Percentiles rank a stretch among this genome's conserved stretches.
Evolutionary conservation across 164 flowering plant species (phyloP).

Genomic region (Echeveria elegans): DNA sequence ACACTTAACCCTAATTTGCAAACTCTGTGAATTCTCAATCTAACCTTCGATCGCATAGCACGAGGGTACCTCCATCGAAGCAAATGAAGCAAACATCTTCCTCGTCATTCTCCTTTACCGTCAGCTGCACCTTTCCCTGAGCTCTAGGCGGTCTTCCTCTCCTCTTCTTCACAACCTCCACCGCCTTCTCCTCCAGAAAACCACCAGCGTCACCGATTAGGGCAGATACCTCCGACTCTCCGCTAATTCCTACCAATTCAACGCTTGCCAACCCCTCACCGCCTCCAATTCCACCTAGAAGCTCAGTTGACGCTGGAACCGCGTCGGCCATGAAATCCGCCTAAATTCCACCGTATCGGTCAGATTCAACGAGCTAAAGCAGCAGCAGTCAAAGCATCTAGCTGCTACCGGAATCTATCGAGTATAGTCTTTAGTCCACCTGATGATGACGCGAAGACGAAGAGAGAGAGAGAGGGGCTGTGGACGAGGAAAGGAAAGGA

Average conservation of each 20-base stretch:
- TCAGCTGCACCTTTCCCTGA: slow-evolving; percentile 9
- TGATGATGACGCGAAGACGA: background rate
- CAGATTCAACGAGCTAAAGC: background rate
- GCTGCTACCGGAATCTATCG: background rate
- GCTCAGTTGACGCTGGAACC: background rate
- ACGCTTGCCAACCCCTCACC: background rate
- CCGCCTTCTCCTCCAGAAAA: slow-evolving; percentile 2
- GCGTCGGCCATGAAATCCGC: slow-evolving; percentile 5
- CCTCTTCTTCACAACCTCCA: slow-evolving; percentile 35
- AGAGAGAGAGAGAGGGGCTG: background rate
- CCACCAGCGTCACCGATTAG: slow-evolving; percentile 17
- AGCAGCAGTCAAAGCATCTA: background rate
- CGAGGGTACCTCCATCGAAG: slow-evolving; percentile 47
- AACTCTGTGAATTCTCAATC: no score
- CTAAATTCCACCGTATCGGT: no score
- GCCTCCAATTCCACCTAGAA: background rate
- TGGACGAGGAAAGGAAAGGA: background rate
- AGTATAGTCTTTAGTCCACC: background rate
- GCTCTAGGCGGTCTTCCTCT: slow-evolving; percentile 56
- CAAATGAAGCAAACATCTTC: slow-evolving; percentile 89
- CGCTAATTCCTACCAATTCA: slow-evolving; percentile 17
- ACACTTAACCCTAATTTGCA: background rate
- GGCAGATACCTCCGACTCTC: slow-evolving; percentile 24
- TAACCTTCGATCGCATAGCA: slow-evolving; percentile 39
- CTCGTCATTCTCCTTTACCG: slow-evolving; percentile 43